These are phyloP conservation scores for Dendrobium officinale DNA, from an alignment of 106 monocot genomes.

Conservation along the genomic window DNA sequence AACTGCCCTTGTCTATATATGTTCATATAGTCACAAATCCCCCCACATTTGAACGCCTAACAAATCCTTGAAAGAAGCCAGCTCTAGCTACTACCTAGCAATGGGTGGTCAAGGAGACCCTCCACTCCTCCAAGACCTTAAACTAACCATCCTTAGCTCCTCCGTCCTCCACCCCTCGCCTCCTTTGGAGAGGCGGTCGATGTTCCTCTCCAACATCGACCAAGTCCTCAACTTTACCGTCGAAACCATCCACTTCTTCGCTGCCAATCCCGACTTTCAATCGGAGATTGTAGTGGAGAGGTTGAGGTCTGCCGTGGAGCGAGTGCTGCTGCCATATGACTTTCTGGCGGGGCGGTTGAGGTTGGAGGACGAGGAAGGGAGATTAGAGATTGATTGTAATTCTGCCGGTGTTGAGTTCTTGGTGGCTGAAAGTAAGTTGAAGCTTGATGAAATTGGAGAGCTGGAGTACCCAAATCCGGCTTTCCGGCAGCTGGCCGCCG, in stretches of 20 bases:
- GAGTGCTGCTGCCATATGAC: constrained; percentile 31
- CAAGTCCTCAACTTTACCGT: constrained; percentile 48
- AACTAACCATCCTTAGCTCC: constrained; percentile 7
- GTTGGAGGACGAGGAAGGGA: constrained; percentile 10
- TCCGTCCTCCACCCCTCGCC: constrained; percentile 19
- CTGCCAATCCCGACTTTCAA: constrained; percentile 9
- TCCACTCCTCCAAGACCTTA: not conserved
- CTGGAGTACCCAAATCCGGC: constrained; percentile 14
- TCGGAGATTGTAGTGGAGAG: constrained; percentile 9
- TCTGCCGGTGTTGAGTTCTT: constrained; percentile 7
- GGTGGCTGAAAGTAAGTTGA: constrained; percentile 10
- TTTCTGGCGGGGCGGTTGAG: constrained; percentile 43
- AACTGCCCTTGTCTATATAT: too few relatives aligned
- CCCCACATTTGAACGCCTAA: too few relatives aligned
- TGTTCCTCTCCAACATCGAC: constrained; percentile 71
- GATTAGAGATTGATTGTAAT: constrained; percentile 21
- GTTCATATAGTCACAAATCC: too few relatives aligned
- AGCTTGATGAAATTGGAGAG: constrained; percentile 13
- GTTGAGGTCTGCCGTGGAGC: constrained; percentile 14
- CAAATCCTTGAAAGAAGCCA: too few relatives aligned
- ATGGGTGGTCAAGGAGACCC: not conserved
- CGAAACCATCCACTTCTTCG: constrained; percentile 49
- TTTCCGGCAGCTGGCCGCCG: constrained; percentile 4
- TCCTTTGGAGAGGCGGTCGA: constrained; percentile 15
- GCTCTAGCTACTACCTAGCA: too few relatives aligned